Evolutionary conservation across 2,329 filamentous ascomycete species (phyloP).

Genomic region (Fusarium sacchari): DNA sequence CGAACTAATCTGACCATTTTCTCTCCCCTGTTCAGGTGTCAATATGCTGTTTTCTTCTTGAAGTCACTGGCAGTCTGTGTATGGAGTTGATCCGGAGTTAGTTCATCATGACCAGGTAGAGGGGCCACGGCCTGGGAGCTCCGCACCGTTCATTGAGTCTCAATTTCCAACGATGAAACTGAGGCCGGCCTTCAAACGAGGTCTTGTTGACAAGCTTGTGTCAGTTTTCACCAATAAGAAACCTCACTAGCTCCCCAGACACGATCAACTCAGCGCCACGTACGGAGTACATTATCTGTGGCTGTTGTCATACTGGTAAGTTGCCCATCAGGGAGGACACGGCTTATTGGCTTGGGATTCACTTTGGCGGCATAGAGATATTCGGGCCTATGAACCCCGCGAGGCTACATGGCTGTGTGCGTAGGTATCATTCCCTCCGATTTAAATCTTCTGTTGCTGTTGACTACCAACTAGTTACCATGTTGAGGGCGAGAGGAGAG

Average conservation of each 20-base stretch:
- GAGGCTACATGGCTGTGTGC: neutral
- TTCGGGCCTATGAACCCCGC: neutral
- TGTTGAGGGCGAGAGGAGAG: neutral
- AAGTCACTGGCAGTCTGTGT: slow-evolving; percentile 2
- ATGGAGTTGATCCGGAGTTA: slow-evolving; percentile 12
- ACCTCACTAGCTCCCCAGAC: slow-evolving; percentile 20
- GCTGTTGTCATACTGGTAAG: slow-evolving; percentile 1
- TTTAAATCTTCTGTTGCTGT: neutral
- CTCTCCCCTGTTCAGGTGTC: slow-evolving; percentile 4
- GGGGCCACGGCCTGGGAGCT: neutral
- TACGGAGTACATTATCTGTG: neutral
- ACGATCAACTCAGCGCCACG: neutral
- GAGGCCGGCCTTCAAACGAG: slow-evolving; percentile 17
- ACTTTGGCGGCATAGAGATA: neutral
- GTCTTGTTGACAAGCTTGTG: slow-evolving; percentile 19
- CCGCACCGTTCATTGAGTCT: slow-evolving; percentile 17
- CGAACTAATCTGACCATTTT: slow-evolving; percentile 28
- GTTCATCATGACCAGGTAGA: neutral
- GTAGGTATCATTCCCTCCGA: neutral
- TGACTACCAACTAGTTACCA: slow-evolving; percentile 11
- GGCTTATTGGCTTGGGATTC: neutral
- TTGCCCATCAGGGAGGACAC: neutral
- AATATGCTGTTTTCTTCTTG: slow-evolving; percentile 1
- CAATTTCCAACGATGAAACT: slow-evolving; percentile 30
- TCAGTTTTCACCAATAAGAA: slow-evolving; percentile 37